Evolutionary conservation across 306 rosid genomes (phyloP), one percentile per base, ranked within the genome.

Genomic region (Sophora flavescens): DNA sequence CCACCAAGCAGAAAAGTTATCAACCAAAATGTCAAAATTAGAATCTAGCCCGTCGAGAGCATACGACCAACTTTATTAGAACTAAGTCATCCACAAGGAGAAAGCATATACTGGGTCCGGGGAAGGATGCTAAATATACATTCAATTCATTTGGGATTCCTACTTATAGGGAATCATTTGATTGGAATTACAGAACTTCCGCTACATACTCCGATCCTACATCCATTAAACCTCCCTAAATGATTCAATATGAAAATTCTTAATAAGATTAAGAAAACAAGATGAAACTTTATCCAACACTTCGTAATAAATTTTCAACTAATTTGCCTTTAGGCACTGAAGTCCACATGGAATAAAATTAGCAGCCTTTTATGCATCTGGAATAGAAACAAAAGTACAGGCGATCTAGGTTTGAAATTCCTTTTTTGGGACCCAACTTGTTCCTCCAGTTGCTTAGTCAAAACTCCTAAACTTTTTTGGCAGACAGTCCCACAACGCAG

Each of bases 381-480:
- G 66, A 73, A 73, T n/a, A 59, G 48, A 58, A 48, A 62, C 16
- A 48, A 74, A 63, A 73, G 22, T 45, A 60, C 78, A 63, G 10
- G 64, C 38, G 75, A 17, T 62, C 74, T 66, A 70, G 44, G 70
- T 47, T 70, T 59, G 56, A 69, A 41, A 74, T 32, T 78, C 54
- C 77, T 66, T 30, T 59, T 74, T 14, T 15, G 53, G 45, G 44
- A 80, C 28, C 72, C 80, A 74, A 78, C 75, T 48, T 72, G 72
- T 45, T 81, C 74, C 74, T 70, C 74, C 80, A 83, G 72, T 81
- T 59, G 80, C 74, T 47, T 83, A 80, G 35, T 69, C 85, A 85
- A 68, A 70, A 72, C 80, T 79, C 78, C 81, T 76, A 79, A 64
- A 26, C 14, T 84, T 84, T 78, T 82, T 81, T 81, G 78, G 68